These are phyloP conservation scores for Fonticula alba DNA, from an alignment of 78 protist species.

Conservation along the genomic window DNA sequence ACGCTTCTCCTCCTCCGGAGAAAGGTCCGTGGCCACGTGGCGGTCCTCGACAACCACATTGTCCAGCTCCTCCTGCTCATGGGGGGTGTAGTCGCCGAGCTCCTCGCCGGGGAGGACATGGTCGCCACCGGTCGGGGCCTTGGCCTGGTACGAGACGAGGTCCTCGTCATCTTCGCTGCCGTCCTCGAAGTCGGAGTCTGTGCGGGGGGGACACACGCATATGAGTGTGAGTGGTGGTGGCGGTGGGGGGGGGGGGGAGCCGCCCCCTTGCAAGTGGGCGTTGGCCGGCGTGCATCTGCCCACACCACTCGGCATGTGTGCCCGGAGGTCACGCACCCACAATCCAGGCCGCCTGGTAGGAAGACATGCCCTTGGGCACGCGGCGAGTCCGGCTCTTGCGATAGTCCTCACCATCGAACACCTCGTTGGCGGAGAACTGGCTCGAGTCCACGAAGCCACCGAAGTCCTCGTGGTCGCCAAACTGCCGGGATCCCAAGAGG, in stretches of 20 bases:
- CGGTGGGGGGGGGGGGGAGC: too few species aligned
- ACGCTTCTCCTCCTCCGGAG: constrained; percentile 1
- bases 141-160: neutral
- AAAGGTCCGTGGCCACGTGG: constrained; percentile 3
- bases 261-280: neutral
- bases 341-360: constrained; percentile 54
- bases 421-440: too few species aligned
- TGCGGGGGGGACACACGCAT: neutral
- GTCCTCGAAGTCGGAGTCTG: neutral
- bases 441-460: too few species aligned
- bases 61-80: neutral
- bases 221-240: neutral
- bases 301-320: too few species aligned
- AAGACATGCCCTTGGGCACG: constrained; percentile 36
- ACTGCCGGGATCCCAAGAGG: too few species aligned
- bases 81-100: constrained; percentile 4
- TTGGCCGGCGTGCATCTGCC: neutral
- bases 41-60: neutral
- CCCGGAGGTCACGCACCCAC: constrained; percentile 5
- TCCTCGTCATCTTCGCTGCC: neutral
- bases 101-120: neutral
- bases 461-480: too few species aligned
- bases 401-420: too few species aligned
- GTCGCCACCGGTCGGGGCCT: neutral
- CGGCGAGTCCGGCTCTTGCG: neutral